Evolutionary conservation across 768 basidiomycete genomes (phyloP), one percentile per base, ranked within the genome.

Genomic region (Pleurotus giganteus): DNA sequence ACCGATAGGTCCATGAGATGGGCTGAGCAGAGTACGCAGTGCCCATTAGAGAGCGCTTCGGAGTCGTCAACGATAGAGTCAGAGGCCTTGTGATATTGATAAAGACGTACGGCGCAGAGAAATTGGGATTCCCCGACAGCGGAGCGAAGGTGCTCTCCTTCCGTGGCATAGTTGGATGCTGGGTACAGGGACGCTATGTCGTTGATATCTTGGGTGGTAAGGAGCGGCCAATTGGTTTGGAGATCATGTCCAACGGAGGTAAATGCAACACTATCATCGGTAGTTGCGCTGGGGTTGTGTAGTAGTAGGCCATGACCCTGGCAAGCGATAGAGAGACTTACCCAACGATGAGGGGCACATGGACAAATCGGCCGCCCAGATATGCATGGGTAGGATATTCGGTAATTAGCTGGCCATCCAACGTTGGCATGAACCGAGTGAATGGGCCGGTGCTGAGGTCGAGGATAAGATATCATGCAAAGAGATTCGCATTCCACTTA

Each of bases 271-370:
- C 84, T 81, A 61, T 87, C 84, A 47, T 88, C 83, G 6, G 82
- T 79, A 2, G 82, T 83, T 0, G 83, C 71, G 2, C 85, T 74
- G 52, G 3, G 57, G 8, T 29, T 15, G 21, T 26, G 28, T 26
- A 37, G 13, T 31, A 26, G 47, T 45, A 19, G n/a, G 32, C 32
- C 27, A 5, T 5, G 17, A 17, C 12, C 1, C 5, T 31, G 41
- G 21, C 9, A 2, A 32, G 12, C n/a, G 26, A 47, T 27, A 42
- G 42, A 34, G 23, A 44, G 19, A 63, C 74, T 15, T 61, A 85
- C 85, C 84, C 83, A 29, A 83, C 77, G 31, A 89, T 78, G 3
- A 86, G 63, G 3, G 83, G 79, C 3, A 85, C 78, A 15, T 71
- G 65, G 0, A 72, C 66, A 54, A 81, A 80, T 17, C 74, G 69